phyloP scores from a whole-genome alignment of 805 yeast species.

The Limtongia smithiae region DNA sequence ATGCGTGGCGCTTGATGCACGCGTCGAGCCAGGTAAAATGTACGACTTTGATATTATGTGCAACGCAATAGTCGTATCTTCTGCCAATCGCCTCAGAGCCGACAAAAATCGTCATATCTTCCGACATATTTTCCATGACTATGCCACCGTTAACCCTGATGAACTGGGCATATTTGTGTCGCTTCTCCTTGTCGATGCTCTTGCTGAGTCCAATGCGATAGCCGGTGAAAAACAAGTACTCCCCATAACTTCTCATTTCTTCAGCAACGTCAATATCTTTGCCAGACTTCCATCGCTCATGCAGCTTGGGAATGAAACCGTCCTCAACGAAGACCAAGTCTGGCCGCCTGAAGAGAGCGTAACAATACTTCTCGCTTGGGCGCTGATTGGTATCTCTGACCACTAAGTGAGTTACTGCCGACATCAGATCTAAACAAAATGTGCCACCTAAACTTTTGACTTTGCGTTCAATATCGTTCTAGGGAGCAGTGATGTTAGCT shows the following conservation, averaged over 20 bases:
- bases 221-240: conserved; percentile 35
- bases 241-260: conserved; percentile 29
- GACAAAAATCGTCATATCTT: conserved; percentile 35
- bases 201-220: conserved; percentile 42
- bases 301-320: conserved; percentile 44
- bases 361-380: conserved; percentile 52
- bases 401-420: conserved; percentile 49
- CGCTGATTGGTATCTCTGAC: conserved; percentile 46
- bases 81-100: conserved; percentile 35
- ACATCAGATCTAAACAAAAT: conserved; percentile 47
- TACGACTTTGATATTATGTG: conserved; percentile 43
- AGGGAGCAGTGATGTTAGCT: background rate
- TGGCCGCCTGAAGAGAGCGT: conserved; percentile 42
- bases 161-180: conserved; percentile 30
- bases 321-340: conserved; percentile 58
- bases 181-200: conserved; percentile 29
- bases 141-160: conserved; percentile 39
- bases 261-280: conserved; percentile 38
- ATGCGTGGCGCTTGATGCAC: conserved; percentile 35
- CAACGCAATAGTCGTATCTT: conserved; percentile 40
- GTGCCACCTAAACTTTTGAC: conserved; percentile 45
- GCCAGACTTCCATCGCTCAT: conserved; percentile 54
- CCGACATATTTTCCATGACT: conserved; percentile 33
- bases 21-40: conserved; percentile 46
- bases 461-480: conserved; percentile 18